Conservation (phyloP, 208 protist genomes). For the Leishmania turanica region DNA sequence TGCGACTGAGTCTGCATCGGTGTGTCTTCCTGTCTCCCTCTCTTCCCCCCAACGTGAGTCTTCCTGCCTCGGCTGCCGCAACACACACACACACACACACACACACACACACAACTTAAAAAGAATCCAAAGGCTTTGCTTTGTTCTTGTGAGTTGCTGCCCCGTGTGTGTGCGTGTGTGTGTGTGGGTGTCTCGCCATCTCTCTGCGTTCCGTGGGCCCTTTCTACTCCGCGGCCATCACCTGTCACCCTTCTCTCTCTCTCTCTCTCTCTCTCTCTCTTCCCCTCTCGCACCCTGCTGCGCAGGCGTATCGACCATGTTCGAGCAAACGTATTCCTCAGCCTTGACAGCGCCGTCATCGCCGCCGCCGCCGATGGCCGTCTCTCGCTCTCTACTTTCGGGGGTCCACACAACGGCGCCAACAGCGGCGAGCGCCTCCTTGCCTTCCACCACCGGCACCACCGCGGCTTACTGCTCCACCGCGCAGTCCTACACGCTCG, state of each 20-base stretch:
- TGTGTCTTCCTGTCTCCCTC: no score
- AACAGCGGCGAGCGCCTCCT: neutral
- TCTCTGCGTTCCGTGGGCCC: neutral
- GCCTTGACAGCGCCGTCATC: neutral
- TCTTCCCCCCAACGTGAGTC: neutral
- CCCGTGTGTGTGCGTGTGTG: neutral
- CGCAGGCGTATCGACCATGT: neutral
- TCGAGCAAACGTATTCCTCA: neutral
- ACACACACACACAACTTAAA: no score
- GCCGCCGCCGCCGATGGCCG: neutral
- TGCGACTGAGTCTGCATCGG: neutral
- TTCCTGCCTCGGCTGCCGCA: no score
- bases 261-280: no score
- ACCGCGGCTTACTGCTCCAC: conserved; percentile 19
- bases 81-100: no score
- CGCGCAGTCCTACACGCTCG: neutral
- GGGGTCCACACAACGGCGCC: conserved; percentile 13
- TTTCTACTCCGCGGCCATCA: neutral
- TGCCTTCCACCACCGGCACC: conserved; percentile 10
- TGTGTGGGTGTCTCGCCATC: neutral
- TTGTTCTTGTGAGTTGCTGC: no score
- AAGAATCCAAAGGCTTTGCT: no score
- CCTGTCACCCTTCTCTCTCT: no score
- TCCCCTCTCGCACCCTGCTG: neutral
- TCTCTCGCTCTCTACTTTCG: neutral